A percentile compares a stretch with the other conserved stretches of the same genome.
Conservation (phyloP, 1,284 basidiomycete genomes). For the Ceratobasidium sp. region DNA sequence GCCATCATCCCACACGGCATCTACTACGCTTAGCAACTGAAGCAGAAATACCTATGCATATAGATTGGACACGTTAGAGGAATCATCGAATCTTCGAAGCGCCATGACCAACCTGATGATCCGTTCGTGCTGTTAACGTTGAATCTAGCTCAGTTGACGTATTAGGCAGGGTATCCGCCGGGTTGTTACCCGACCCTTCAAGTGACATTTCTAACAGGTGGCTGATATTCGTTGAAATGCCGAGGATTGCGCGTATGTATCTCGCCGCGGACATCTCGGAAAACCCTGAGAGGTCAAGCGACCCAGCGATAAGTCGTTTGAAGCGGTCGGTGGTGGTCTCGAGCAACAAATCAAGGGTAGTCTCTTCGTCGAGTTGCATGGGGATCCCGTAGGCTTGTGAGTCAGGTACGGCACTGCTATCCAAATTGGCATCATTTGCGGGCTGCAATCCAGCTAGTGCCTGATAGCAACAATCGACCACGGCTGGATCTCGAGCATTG, state of each 20-base stretch:
- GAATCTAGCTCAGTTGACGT: not conserved
- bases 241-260: not conserved
- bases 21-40: not conserved
- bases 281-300: not conserved
- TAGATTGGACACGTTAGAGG: not conserved
- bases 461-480: slow-evolving; percentile 12
- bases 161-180: not conserved
- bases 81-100: too few relatives aligned
- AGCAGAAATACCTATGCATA: not conserved
- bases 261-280: not conserved
- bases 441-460: slow-evolving; percentile 8
- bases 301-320: not conserved
- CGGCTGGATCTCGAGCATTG: slow-evolving; percentile 3
- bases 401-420: not conserved
- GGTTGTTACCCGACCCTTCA: too few relatives aligned
- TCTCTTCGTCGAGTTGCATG: not conserved
- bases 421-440: not conserved
- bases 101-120: too few relatives aligned
- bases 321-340: not conserved
- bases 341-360: not conserved
- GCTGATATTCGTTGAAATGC: not conserved
- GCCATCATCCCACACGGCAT: not conserved
- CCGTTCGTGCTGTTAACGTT: too few relatives aligned
- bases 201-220: not conserved
- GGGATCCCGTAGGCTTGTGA: not conserved